Base-by-base conservation (phyloP, 352 stramenopile genomes). In the Pythium apleroticum region DNA sequence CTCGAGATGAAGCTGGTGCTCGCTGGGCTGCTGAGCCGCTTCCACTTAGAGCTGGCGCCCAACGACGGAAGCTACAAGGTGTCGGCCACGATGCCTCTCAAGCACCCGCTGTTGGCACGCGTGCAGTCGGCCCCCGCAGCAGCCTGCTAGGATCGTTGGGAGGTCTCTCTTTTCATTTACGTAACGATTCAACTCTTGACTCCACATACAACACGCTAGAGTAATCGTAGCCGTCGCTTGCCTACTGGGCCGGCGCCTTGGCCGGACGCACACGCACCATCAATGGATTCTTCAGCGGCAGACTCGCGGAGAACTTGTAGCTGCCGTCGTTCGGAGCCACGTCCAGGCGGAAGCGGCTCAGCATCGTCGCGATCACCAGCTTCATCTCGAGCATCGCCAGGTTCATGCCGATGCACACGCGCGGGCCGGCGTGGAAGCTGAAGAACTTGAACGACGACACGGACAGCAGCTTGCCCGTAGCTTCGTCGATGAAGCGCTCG, bases 381-480 rank as follows among this genome's bases (percentile, higher is more conserved):
- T 84, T 80, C 12, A 84, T 68, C 58, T 88, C 73, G 14, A 86
- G 64, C 46, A 84, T 46, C 1, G 80, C 80, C 1, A 89, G 61
- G 25, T 71, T 61, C 56, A 70, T 77, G 43, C 80, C 80, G 20
- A 86, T 68, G 55, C 80, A 89, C 19, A 69, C 49, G 19, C 76
- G 56, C 22, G 66, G 63, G 37, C 73, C 65, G 37, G 71, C 77
- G 39, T 81, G 69, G 61, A 88, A 88, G 30, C 57, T 67, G 19
- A 66, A 53, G 56, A 75, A 77, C 60, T 84, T 66, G 61, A 75
- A 88, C 31, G 61, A 43, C 15, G 65, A 69, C 12, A 68, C 52
- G 39, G 70, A 48, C 20, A 30, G 30, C 17, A 62, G 53, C 50
- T 63, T 63, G 48, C 55, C 33, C 24, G 63, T 60, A 14, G 35